Base-by-base conservation (phyloP, 495 filamentous ascomycete species). In the Podospora fimiseda region DNA sequence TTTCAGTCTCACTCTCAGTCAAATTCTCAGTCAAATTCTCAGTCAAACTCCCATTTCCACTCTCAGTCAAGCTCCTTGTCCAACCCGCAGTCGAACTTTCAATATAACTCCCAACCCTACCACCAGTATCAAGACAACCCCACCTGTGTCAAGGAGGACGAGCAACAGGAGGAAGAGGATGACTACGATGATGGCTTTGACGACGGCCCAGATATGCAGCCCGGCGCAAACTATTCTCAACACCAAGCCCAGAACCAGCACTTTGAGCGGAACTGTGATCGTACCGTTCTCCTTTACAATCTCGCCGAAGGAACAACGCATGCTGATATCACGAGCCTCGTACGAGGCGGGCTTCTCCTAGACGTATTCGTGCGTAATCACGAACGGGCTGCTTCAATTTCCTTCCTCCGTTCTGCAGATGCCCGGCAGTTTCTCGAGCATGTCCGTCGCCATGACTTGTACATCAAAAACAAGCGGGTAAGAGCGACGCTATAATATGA, bases 261-360 rank as follows among this genome's bases (percentile, higher is more conserved):
- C 30, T 67, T 53, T 40, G 62, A 69, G 15, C 63, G 63, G 55
- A 69, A 68, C 52, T 79, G 80, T 43, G 78, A 79, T 51, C 77
- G 86, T 41, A 89, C 88, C 0, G 52, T 92, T 19, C 66, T 80
- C 30, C 70, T 89, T 24, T 69, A 71, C 43, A 82, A 83, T 49
- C 74, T 92, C 3, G 74, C 83, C 1, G 80, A 86, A n/a, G 72
- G 72, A 1, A 75, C 75, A 38, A 85, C 80, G 1, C 82, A 89
- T 56, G 71, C 72, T 41, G 87, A 92, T 55, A 74, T 92, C 49
- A 74, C 80, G 2, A 72, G 74, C n/a, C 73, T 75, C 36, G 71
- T 92, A 18, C 78, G 82, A 38, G 88, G 89, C 6, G 89, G 89
- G 0, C 71, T 77, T 57, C 64, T 94, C 5, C 62, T 90, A 7